phyloP scores from a whole-genome alignment of 2,329 filamentous ascomycete species.

The Calcarisporium arbuscula region DNA sequence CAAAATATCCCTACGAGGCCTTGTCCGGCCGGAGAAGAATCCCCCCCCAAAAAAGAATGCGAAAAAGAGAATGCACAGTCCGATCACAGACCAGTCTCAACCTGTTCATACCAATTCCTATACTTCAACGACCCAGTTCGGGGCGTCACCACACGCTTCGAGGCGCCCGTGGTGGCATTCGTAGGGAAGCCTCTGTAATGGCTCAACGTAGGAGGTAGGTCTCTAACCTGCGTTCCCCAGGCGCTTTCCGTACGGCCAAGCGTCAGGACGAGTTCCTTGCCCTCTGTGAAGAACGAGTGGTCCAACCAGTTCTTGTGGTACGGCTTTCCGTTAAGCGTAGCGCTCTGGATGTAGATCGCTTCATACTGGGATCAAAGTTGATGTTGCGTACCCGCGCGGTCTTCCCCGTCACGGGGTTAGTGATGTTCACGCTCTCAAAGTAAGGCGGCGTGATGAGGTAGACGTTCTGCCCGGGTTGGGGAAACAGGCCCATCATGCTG shows the following conservation, averaged over 20 bases:
- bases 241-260: conserved; percentile 54
- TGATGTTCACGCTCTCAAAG: conserved; percentile 55
- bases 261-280: conserved; percentile 56
- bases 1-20: too few relatives aligned
- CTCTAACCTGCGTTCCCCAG: conserved; percentile 55
- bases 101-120: too few relatives aligned
- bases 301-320: conserved; percentile 63
- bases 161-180: too few relatives aligned
- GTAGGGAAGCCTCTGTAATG: conserved; percentile 29
- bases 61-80: too few relatives aligned
- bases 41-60: too few relatives aligned
- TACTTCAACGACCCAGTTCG: too few relatives aligned
- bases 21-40: too few relatives aligned
- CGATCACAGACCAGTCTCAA: too few relatives aligned
- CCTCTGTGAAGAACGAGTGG: conserved; percentile 61
- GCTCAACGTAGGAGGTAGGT: conserved; percentile 56
- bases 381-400: conserved; percentile 52
- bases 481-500: conserved; percentile 65
- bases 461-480: conserved; percentile 61
- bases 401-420: conserved; percentile 50
- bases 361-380: conserved; percentile 56
- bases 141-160: too few relatives aligned
- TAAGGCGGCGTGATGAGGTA: conserved; percentile 67
- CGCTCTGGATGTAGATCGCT: conserved; percentile 59
- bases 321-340: conserved; percentile 51